Conservation (phyloP, 129 eudicot genomes). For the Arctium minus region DNA sequence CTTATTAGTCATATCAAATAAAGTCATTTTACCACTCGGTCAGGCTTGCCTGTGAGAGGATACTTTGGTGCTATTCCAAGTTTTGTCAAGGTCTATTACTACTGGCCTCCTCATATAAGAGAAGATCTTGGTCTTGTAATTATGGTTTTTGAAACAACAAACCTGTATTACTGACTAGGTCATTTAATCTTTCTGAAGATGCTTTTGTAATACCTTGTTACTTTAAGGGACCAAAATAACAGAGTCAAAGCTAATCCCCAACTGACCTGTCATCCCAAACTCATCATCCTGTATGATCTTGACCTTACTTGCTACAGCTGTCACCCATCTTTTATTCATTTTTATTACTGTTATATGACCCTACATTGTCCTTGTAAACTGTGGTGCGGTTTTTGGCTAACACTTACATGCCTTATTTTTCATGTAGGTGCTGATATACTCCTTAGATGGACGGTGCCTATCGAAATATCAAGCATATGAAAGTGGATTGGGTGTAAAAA, state of each 20-base stretch:
- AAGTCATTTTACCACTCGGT: neutral
- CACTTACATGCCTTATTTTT: neutral
- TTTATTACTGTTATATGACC: neutral
- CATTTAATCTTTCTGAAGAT: neutral
- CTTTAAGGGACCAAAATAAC: neutral
- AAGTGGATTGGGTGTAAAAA: conserved; percentile 94
- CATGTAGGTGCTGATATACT: conserved; percentile 78
- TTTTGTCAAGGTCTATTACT: no score
- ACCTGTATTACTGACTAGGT: neutral
- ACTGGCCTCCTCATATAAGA: no score
- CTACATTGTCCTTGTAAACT: neutral
- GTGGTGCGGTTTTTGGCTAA: conserved; percentile 7
- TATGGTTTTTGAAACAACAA: neutral
- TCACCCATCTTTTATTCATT: neutral
- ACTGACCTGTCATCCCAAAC: no score
- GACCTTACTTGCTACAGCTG: neutral
- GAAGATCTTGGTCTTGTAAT: neutral
- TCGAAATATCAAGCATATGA: conserved; percentile 97
- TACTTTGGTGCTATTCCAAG: neutral
- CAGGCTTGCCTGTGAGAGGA: neutral
- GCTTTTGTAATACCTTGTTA: neutral
- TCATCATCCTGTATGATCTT: neutral
- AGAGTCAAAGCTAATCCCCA: no score
- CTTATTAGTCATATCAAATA: neutral
- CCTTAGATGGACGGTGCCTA: conserved; percentile 91